These are phyloP conservation scores for Pseudogymnoascus sp. DNA, from an alignment of 2,329 filamentous ascomycete species.

Conservation along the genomic window DNA sequence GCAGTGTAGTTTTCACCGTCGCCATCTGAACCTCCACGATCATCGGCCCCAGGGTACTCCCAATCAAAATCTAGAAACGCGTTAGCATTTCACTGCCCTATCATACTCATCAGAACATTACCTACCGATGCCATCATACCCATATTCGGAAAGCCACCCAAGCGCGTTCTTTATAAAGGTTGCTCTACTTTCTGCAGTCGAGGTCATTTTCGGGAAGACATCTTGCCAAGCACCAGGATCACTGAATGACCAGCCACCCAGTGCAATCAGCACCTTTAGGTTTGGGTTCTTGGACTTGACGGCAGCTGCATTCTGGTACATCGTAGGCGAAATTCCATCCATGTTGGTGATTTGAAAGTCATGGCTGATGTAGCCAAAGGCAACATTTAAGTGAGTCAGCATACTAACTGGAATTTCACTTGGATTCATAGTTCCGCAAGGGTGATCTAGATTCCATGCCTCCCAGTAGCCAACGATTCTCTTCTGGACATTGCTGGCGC, in stretches of 20 bases:
- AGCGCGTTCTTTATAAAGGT: not conserved
- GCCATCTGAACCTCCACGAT: not conserved
- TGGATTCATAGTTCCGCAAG: not conserved
- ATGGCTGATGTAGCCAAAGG: not conserved
- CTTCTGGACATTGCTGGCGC: not conserved
- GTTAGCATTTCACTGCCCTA: conserved; percentile 25
- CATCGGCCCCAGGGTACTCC: conserved; percentile 3
- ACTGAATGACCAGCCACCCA: conserved; percentile 36
- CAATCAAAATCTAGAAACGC: conserved; percentile 19
- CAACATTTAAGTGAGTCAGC: not conserved
- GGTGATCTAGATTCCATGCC: not conserved
- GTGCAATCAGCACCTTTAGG: conserved; percentile 26
- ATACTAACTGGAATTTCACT: not conserved
- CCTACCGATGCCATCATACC: not conserved
- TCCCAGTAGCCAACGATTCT: not conserved
- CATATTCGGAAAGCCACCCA: not conserved
- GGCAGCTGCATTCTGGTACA: conserved; percentile 13
- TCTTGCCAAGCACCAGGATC: conserved; percentile 16
- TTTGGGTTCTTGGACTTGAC: conserved; percentile 26
- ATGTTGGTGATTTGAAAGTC: conserved; percentile 18
- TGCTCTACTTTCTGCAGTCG: not conserved
- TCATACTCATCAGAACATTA: not conserved
- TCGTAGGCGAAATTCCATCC: conserved; percentile 9
- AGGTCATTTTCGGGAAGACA: not conserved
- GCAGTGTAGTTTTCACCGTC: not conserved